Percentiles rank a stretch among this genome's conserved stretches.
Evolutionary conservation across 257 asterid species (phyloP).

Genomic region (Marsdenia floribunda): DNA sequence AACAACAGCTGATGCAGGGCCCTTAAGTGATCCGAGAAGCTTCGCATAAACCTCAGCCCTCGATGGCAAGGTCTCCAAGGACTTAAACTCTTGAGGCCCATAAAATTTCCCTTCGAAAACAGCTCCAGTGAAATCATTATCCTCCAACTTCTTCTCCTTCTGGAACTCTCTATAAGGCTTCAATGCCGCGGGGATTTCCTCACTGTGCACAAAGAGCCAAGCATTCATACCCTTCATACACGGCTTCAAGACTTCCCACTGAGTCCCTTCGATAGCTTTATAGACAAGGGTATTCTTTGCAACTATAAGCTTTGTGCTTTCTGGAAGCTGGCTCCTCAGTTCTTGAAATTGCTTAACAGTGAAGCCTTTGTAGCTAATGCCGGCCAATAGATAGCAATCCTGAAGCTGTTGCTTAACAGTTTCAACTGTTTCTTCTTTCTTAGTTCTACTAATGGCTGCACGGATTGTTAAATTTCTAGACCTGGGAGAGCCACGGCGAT

Average conservation of each 20-base stretch:
- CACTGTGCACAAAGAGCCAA: slow-evolving; percentile 81
- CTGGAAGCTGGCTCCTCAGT: slow-evolving; percentile 70
- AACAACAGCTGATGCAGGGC: slow-evolving; percentile 90
- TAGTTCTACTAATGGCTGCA: slow-evolving; percentile 79
- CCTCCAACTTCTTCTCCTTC: slow-evolving; percentile 80
- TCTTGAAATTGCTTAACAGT: slow-evolving; percentile 78
- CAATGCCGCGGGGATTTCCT: slow-evolving; percentile 90
- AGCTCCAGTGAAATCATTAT: slow-evolving; percentile 78
- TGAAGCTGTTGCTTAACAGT: slow-evolving; percentile 67
- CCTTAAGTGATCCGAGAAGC: slow-evolving; percentile 72
- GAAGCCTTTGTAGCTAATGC: slow-evolving; percentile 77
- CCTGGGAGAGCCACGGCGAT: slow-evolving; percentile 24
- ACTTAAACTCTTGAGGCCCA: slow-evolving; percentile 68
- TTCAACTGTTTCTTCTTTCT: slow-evolving; percentile 84
- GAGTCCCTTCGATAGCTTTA: slow-evolving; percentile 82
- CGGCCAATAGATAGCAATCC: slow-evolving; percentile 73
- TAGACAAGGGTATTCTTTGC: slow-evolving; percentile 84
- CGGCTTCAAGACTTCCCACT: slow-evolving; percentile 80
- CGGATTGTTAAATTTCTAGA: slow-evolving; percentile 36
- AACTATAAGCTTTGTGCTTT: slow-evolving; percentile 64
- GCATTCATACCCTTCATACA: slow-evolving; percentile 97
- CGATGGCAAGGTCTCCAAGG: slow-evolving; percentile 68
- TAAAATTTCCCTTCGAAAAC: slow-evolving; percentile 91
- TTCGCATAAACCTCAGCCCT: slow-evolving; percentile 68
- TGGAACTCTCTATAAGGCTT: slow-evolving; percentile 80